Evolutionary conservation across 805 yeast genomes (phyloP).

Genomic region (Sugiyamaella smithiae): DNA sequence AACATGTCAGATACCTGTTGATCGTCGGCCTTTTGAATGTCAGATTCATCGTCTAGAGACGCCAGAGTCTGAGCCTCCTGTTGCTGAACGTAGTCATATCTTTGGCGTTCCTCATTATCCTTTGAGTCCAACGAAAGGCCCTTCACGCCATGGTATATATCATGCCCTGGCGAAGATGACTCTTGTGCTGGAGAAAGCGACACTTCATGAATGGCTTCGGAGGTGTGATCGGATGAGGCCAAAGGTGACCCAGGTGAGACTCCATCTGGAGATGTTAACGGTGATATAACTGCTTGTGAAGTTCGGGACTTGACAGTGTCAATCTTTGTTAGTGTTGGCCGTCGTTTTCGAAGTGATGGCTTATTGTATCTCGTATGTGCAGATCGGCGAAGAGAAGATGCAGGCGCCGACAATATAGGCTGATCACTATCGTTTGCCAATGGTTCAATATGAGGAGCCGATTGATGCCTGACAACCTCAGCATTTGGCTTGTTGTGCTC

Average conservation of each 20-base stretch:
- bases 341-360: conserved; percentile 16
- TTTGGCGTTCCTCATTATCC: not conserved
- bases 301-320: not conserved
- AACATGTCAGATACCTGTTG: not conserved
- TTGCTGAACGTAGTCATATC: conserved; percentile 1
- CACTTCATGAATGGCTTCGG: not conserved
- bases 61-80: too few species aligned
- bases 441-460: conserved; percentile 10
- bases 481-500: not conserved
- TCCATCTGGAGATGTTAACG: not conserved
- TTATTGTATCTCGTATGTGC: conserved; percentile 25
- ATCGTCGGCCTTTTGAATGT: not conserved
- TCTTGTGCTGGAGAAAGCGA: not conserved
- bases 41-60: too few species aligned
- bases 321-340: not conserved
- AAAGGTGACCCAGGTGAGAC: too few species aligned
- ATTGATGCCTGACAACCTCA: conserved; percentile 2
- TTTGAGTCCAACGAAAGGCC: not conserved
- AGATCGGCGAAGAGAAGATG: conserved; percentile 26
- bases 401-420: conserved; percentile 24
- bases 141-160: not conserved
- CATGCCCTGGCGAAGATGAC: too few species aligned
- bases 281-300: not conserved
- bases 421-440: conserved; percentile 26
- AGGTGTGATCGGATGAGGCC: not conserved